A percentile compares a stretch with the other conserved stretches of the same genome.
Evolutionary conservation across 495 filamentous ascomycete species (phyloP).

Genomic region (Podospora pseudoanserina): DNA sequence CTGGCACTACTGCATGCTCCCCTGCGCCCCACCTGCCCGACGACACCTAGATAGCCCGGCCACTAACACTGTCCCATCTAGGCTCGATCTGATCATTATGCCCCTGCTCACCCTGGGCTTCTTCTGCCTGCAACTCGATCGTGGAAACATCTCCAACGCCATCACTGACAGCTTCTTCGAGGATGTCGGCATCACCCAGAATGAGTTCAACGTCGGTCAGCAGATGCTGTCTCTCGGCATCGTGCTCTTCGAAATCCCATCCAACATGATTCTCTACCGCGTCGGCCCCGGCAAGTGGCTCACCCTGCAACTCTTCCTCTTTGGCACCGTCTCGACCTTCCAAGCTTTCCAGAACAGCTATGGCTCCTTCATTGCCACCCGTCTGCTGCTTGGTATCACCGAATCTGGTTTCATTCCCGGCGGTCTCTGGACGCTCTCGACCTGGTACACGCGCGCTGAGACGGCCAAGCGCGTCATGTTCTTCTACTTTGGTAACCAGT

Average conservation of each 20-base stretch:
- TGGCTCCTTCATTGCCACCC: conserved; percentile 48
- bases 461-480: conserved; percentile 52
- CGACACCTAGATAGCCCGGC: too few species aligned
- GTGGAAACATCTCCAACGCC: conserved; percentile 33
- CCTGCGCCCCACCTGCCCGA: too few species aligned
- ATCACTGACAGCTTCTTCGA: conserved; percentile 41
- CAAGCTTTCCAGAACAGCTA: conserved; percentile 55
- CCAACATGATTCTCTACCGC: conserved; percentile 54
- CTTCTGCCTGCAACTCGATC: conserved; percentile 48
- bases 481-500: conserved; percentile 55
- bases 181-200: conserved; percentile 52
- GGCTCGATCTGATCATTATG: conserved; percentile 47
- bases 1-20: conserved; percentile 14
- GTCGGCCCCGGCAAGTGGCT: conserved; percentile 59
- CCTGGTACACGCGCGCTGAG: conserved; percentile 58
- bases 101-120: conserved; percentile 55
- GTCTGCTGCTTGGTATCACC: conserved; percentile 49
- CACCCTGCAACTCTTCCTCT: conserved; percentile 54
- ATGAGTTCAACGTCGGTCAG: conserved; percentile 57
- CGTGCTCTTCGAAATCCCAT: conserved; percentile 56
- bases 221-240: conserved; percentile 56
- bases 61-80: conserved; percentile 24
- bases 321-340: conserved; percentile 55
- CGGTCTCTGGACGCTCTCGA: conserved; percentile 58
- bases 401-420: conserved; percentile 61